Evolutionary conservation across 768 basidiomycete species (phyloP), one percentile per base, ranked within the genome.

Genomic region (Boletellus emodensis): DNA sequence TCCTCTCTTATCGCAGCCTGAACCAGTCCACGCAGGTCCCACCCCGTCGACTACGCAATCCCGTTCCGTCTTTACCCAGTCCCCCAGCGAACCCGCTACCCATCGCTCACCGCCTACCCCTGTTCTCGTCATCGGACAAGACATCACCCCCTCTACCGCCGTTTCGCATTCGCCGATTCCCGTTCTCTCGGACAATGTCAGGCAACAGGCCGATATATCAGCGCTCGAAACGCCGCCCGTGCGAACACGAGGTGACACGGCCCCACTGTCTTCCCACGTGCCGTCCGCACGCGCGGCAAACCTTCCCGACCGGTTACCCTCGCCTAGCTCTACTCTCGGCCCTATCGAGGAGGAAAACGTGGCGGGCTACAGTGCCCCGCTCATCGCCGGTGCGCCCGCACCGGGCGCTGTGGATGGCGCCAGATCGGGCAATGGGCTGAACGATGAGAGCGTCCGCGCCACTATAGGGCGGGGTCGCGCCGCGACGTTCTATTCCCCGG

Each of bases 111-210:
- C 34, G 1, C 22, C 40, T 15, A 43, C 61, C 6, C 38, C 53
- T 37, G 38, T 44, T 17, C 7, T 59, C 17, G 33, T 64, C 43
- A 58, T 65, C 38, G 56, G 35, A 13, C 49, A 6, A 20, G 52
- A 46, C n/a, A 20, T 36, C 10, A 15, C 17, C 13, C 26, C 40
- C 3, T 28, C 30, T 3, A 12, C 20, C 3, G 13, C 18, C 26
- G 10, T 11, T 7, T 10, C 40, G 33, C 4, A 18, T 2, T 49
- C 46, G 18, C 40, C 28, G 17, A 30, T 32, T 2, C 48, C 35
- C 24, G 33, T 32, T 1, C 51, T 24, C 28, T 26, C 33, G 10
- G 17, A 12, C 13, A 40, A 48, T 6, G 22, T 35, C 30, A 49
- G 32, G 34, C 15, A 38, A 15, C 52, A 36, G 4, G 33, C 46